Conservation (phyloP, 73 alveolate species). For the Paramecium bursaria region DNA sequence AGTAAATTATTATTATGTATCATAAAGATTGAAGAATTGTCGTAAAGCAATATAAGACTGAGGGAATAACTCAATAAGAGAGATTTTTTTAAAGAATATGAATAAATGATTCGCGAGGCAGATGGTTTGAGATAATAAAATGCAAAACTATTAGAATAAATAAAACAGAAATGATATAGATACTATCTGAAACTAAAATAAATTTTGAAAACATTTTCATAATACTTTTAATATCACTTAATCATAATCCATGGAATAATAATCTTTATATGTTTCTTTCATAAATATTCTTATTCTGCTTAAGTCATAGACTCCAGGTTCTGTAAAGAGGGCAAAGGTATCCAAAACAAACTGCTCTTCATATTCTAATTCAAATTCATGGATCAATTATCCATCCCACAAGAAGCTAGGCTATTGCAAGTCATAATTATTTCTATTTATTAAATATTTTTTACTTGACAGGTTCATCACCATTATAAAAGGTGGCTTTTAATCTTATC, state of each 20-base stretch:
- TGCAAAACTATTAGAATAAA: conserved; percentile 36
- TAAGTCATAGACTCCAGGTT: conserved; percentile 41
- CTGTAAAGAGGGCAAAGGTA: conserved; percentile 24
- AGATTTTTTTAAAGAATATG: conserved; percentile 62
- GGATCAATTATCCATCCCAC: conserved; percentile 47
- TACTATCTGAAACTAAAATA: too few relatives aligned
- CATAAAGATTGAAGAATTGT: too few relatives aligned
- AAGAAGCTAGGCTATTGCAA: conserved; percentile 19
- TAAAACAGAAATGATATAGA: too few relatives aligned
- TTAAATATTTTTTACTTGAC: conserved; percentile 11
- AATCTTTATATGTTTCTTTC: conserved; percentile 27
- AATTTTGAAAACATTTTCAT: not conserved
- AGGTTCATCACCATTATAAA: conserved; percentile 55
- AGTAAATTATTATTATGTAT: not conserved
- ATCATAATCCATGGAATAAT: conserved; percentile 57
- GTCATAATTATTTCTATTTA: conserved; percentile 2
- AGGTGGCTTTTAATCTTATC: not conserved
- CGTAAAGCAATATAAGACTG: too few relatives aligned
- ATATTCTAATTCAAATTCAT: not conserved
- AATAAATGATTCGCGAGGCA: conserved; percentile 23
- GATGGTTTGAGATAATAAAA: conserved; percentile 48
- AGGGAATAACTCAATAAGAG: conserved; percentile 46
- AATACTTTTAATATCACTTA: conserved; percentile 16
- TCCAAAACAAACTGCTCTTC: not conserved
- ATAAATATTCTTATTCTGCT: conserved; percentile 35